A percentile compares a stretch with the other conserved stretches of the same genome.
phyloP scores from a whole-genome alignment of 1,139 yeast species.

The Candida sanyaensis region DNA sequence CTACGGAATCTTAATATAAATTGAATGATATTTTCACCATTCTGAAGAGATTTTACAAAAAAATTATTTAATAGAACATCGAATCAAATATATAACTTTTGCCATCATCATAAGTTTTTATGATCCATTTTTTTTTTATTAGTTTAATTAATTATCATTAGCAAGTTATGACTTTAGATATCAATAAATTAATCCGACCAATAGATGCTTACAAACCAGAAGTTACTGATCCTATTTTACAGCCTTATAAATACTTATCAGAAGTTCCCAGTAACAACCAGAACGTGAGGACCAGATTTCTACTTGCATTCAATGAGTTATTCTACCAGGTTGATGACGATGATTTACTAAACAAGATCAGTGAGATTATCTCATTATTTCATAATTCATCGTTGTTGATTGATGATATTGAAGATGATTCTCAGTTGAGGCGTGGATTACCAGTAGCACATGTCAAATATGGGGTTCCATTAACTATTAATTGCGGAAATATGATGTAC shows the following conservation, averaged over 20 bases:
- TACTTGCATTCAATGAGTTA: conserved; percentile 33
- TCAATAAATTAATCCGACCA: conserved; percentile 8
- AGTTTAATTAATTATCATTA: not conserved
- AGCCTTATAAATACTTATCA: conserved; percentile 32
- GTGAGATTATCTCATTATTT: conserved; percentile 27
- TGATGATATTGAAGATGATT: conserved; percentile 86
- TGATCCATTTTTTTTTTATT: too few species aligned
- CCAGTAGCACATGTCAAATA: conserved; percentile 77
- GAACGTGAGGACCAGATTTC: conserved; percentile 29
- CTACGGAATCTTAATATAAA: not conserved
- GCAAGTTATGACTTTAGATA: conserved; percentile 6
- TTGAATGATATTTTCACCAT: not conserved
- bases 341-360: conserved; percentile 20
- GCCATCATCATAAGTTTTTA: not conserved
- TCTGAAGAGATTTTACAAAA: not conserved
- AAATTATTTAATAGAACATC: not conserved
- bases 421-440: conserved; percentile 68
- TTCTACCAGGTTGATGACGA: conserved; percentile 27
- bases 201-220: not conserved
- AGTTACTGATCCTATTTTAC: conserved; percentile 15
- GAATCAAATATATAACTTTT: not conserved
- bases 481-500: conserved; percentile 81
- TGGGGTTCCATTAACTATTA: conserved; percentile 79
- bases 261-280: conserved; percentile 35
- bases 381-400: conserved; percentile 42